phyloP scores from a whole-genome alignment of 306 rosid species.

The Quercus suber region DNA sequence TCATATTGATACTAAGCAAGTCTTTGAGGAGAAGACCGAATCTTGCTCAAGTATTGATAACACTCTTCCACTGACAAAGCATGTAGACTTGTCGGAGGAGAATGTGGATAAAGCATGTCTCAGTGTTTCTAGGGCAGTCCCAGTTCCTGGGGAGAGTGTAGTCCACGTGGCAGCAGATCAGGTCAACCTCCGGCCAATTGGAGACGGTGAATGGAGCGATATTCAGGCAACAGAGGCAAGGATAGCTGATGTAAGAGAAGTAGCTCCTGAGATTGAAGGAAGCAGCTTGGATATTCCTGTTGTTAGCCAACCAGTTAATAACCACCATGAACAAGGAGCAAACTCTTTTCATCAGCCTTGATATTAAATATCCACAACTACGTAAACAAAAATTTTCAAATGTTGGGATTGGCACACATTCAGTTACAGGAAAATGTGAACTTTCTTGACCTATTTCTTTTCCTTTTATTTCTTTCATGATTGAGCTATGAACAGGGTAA shows the following conservation, averaged over 20 bases:
- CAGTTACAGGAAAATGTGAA: constrained; percentile 42
- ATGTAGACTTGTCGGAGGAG: constrained; percentile 73
- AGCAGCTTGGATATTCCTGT: constrained; percentile 93
- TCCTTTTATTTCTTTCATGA: not conserved
- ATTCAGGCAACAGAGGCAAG: constrained; percentile 92
- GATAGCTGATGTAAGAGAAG: constrained; percentile 92
- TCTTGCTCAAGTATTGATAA: constrained; percentile 57
- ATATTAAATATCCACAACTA: constrained; percentile 16
- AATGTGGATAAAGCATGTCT: constrained; percentile 98
- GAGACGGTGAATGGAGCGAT: constrained; percentile 87
- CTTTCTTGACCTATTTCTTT: constrained; percentile 27
- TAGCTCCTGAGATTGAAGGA: constrained; percentile 63
- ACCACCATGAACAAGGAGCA: constrained; percentile 69
- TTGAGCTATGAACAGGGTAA: not conserved
- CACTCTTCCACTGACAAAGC: constrained; percentile 63
- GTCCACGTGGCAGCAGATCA: constrained; percentile 73
- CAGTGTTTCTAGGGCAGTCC: constrained; percentile 66
- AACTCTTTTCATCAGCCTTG: constrained; percentile 67
- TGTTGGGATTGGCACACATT: constrained; percentile 34
- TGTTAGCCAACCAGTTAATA: constrained; percentile 65
- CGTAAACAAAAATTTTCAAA: constrained; percentile 21
- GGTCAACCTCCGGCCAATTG: constrained; percentile 55
- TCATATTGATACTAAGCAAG: constrained; percentile 71
- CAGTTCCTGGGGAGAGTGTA: constrained; percentile 69
- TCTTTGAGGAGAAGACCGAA: constrained; percentile 80